These are phyloP conservation scores for Skeletonema menzelii DNA, from an alignment of 108 stramenopile genomes.

Conservation along the genomic window DNA sequence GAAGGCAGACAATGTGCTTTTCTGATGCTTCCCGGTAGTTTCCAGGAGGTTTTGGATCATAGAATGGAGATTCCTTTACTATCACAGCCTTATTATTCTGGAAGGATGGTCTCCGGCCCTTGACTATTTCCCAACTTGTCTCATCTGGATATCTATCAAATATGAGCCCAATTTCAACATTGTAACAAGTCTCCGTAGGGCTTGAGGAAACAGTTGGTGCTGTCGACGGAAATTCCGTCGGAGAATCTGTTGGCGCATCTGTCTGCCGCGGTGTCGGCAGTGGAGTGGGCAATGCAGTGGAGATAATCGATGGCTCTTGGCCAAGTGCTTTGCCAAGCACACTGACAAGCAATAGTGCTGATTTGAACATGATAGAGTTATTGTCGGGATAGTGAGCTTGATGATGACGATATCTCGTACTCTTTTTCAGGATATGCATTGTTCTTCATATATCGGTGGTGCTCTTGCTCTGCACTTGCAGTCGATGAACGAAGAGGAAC, in stretches of 20 bases:
- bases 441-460: too few species aligned
- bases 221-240: neutral
- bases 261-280: neutral
- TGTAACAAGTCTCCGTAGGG: slow-evolving; percentile 16
- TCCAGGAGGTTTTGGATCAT: slow-evolving; percentile 19
- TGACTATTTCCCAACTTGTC: slow-evolving; percentile 33
- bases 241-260: neutral
- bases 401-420: too few species aligned
- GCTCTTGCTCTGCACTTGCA: too few species aligned
- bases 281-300: neutral
- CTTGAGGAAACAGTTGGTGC: neutral
- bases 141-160: slow-evolving; percentile 35
- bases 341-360: neutral
- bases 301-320: neutral
- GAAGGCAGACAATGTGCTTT: slow-evolving; percentile 27
- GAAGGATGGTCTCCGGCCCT: slow-evolving; percentile 24
- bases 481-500: too few species aligned
- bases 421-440: too few species aligned
- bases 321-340: neutral
- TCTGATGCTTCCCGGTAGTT: slow-evolving; percentile 30
- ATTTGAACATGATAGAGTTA: neutral
- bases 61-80: slow-evolving; percentile 24
- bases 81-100: slow-evolving; percentile 19
- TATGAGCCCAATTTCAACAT: slow-evolving; percentile 39
- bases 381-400: too few species aligned